Conservation (phyloP, 352 stramenopile genomes). For the Blastocystis sp. region DNA sequence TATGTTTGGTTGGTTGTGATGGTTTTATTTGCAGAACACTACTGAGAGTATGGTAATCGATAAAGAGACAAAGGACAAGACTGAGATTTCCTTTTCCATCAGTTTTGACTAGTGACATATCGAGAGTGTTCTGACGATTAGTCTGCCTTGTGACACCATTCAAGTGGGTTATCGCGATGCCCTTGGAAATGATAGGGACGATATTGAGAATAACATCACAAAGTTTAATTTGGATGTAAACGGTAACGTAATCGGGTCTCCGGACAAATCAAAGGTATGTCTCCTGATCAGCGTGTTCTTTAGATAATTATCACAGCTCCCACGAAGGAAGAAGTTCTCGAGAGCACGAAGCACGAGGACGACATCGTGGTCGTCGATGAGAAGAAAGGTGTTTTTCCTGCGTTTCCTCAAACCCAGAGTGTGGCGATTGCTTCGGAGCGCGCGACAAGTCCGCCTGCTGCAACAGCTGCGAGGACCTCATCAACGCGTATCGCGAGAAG, state of each 20-base stretch:
- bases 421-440: neutral
- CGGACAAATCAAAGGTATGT: conserved; percentile 24
- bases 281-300: neutral
- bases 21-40: neutral
- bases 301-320: conserved; percentile 43
- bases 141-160: conserved; percentile 41
- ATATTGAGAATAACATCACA: conserved; percentile 38
- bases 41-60: conserved; percentile 52
- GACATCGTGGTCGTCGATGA: neutral
- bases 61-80: conserved; percentile 13
- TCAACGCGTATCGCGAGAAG: conserved; percentile 63
- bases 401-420: neutral
- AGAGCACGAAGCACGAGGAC: neutral
- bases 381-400: neutral
- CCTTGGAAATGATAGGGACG: conserved; percentile 39
- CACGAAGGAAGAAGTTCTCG: conserved; percentile 49
- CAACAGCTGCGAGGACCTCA: conserved; percentile 65
- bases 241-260: conserved; percentile 7
- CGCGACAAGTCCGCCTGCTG: conserved; percentile 44
- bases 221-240: conserved; percentile 59
- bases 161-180: conserved; percentile 53
- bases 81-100: neutral
- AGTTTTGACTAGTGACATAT: conserved; percentile 16
- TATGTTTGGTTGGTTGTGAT: neutral
- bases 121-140: neutral